Conservation (phyloP, 164 flowering plant genomes). For the Pachysandra terminalis region DNA sequence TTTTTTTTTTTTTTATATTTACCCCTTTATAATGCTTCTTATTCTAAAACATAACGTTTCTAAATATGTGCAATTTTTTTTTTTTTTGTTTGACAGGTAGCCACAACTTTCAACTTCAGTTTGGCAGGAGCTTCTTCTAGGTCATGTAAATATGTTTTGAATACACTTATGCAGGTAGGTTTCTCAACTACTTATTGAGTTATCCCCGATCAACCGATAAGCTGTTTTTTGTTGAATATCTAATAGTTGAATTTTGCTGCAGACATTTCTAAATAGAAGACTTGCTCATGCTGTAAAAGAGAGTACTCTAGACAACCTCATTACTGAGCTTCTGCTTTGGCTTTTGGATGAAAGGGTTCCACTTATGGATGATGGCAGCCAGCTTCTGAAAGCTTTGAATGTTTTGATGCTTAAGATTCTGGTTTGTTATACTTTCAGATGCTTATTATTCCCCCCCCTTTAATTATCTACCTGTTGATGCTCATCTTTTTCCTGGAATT, state of each 20-base stretch:
- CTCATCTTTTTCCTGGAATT: slow-evolving; percentile 5
- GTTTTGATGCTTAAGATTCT: slow-evolving; percentile 97
- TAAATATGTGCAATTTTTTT: background rate
- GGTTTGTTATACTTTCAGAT: slow-evolving; percentile 37
- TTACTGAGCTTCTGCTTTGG: slow-evolving; percentile 96
- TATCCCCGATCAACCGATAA: background rate
- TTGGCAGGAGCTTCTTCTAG: slow-evolving; percentile 93
- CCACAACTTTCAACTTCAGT: slow-evolving; percentile 90
- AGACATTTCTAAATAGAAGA: slow-evolving; percentile 90
- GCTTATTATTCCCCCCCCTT: background rate
- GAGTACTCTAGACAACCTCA: slow-evolving; percentile 81
- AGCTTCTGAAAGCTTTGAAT: slow-evolving; percentile 91
- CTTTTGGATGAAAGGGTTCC: slow-evolving; percentile 98
- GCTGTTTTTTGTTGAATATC: background rate
- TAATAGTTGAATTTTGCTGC: slow-evolving; percentile 25
- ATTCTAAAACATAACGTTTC: background rate
- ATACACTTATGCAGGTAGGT: slow-evolving; percentile 94
- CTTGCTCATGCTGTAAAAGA: slow-evolving; percentile 95
- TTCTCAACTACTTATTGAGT: slow-evolving; percentile 2
- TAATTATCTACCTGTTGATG: background rate
- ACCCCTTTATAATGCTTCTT: background rate
- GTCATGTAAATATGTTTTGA: slow-evolving; percentile 97
- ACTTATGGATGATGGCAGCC: slow-evolving; percentile 97
- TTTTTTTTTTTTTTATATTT: background rate
- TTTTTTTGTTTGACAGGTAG: slow-evolving; percentile 46